Base-by-base conservation (phyloP, 1,284 basidiomycete species). In the Earliella scabrosa region DNA sequence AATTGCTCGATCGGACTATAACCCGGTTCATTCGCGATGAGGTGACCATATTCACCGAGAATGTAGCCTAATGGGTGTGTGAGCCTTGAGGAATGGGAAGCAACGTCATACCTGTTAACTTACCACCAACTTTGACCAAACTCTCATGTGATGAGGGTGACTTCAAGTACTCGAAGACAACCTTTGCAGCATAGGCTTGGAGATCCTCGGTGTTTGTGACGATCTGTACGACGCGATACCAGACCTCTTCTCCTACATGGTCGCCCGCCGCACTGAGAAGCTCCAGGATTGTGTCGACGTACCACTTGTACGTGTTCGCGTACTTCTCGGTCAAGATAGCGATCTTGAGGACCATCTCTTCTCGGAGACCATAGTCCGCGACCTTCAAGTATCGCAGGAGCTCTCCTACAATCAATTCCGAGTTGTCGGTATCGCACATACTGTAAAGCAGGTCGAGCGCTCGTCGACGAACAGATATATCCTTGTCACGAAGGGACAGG, bases 331-430 rank as follows among this genome's bases (percentile, higher is more conserved):
- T 99, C 55, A 98, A 77, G 62, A 99, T 97, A 35, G 97, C 97
- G 61, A 99, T 97, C 75, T 99, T 99, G 54, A 98, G 81, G 2
- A 98, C 97, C 95, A 99, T 95, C 74, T 99, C 95, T 73, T 98
- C 97, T 40, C 97, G 83, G 41, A 99, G 78, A 24, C 90, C 95
- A 68, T 98, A 98, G 73, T 99, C 97, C 3, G 97, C 97, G 13
- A 97, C 86, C 68, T 88, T 88, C 56, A 99, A 82, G 73, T 98
- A 99, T 58, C 92, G 86, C 54, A 99, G 78, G 26, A 99, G 82
- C 73, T 99, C 96, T 50, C 91, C 94, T 26, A 99, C 97, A 63
- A 99, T 95, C 54, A 92, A 78, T 70, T 96, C 95, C 14, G 96
- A 93, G 75, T 98, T 99, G 66, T 93, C 90, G 16, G 90, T 83